These are phyloP conservation scores for Arthrobotrys sinensis DNA, from an alignment of 2,329 filamentous ascomycete species.

Conservation along the genomic window DNA sequence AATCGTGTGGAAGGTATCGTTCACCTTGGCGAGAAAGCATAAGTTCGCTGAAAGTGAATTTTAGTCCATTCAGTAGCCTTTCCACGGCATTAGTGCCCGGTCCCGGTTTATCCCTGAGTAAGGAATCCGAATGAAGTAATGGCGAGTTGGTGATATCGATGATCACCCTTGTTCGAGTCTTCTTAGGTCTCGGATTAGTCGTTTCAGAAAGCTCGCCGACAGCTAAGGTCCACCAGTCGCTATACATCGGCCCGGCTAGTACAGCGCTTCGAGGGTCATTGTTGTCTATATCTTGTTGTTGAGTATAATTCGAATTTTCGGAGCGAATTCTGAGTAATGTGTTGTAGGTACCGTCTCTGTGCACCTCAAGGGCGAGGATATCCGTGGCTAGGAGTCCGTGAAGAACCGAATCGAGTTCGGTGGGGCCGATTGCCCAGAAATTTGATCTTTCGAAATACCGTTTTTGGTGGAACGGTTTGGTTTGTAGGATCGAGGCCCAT, in stretches of 20 bases:
- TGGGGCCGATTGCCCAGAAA: not conserved
- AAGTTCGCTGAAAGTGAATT: not conserved
- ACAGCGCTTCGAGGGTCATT: not conserved
- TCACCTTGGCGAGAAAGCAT: not conserved
- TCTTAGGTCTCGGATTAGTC: not conserved
- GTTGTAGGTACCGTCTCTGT: not conserved
- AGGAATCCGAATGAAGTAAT: not conserved
- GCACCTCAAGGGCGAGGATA: not conserved
- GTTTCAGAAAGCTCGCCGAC: not conserved
- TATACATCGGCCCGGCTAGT: not conserved
- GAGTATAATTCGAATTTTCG: not conserved
- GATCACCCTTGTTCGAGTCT: not conserved
- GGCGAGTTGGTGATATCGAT: not conserved
- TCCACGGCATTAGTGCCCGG: not conserved
- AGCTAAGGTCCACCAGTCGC: not conserved
- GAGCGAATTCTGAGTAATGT: not conserved
- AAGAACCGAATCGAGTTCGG: not conserved
- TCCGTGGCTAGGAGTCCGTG: not conserved
- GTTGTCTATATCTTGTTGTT: not conserved
- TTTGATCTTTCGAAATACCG: constrained; percentile 15
- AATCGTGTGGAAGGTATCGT: not conserved
- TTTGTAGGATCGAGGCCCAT: constrained; percentile 19
- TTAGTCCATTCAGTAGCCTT: not conserved
- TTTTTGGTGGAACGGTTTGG: not conserved
- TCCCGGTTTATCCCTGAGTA: not conserved